Percentiles rank a stretch among this genome's conserved stretches.
Conservation (phyloP, 1,284 basidiomycete genomes). For the Boletus hoseneyae region DNA sequence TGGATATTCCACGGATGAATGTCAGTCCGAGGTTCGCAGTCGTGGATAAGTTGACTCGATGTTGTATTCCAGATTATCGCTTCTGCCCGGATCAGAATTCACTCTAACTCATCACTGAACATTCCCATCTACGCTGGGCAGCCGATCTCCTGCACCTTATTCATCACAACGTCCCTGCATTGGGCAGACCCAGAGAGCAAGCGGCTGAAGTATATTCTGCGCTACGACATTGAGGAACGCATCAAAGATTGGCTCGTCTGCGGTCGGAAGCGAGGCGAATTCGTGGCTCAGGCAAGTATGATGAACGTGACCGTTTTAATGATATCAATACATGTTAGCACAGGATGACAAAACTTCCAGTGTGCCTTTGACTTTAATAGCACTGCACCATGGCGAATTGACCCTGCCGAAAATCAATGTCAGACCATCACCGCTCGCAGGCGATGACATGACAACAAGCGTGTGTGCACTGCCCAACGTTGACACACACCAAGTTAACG, state of each 20-base stretch:
- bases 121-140: constrained; percentile 73
- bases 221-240: constrained; percentile 75
- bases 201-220: constrained; percentile 49
- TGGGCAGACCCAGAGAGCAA: constrained; percentile 57
- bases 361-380: constrained; percentile 67
- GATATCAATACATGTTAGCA: constrained; percentile 3
- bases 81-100: constrained; percentile 56
- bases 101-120: constrained; percentile 37
- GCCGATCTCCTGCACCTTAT: constrained; percentile 62
- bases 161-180: constrained; percentile 67
- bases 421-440: constrained; percentile 51
- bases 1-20: constrained; percentile 78
- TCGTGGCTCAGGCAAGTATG: constrained; percentile 55
- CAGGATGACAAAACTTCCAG: constrained; percentile 59
- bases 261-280: constrained; percentile 76
- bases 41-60: constrained; percentile 1
- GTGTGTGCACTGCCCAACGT: constrained; percentile 48
- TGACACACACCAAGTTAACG: constrained; percentile 74
- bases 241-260: constrained; percentile 80
- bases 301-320: not conserved
- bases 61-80: constrained; percentile 56
- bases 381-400: constrained; percentile 74
- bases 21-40: constrained; percentile 41
- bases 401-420: constrained; percentile 67
- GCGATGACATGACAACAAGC: constrained; percentile 50